These are phyloP conservation scores for Scutellaria barbata DNA, from an alignment of 257 asterid genomes.

Conservation along the genomic window DNA sequence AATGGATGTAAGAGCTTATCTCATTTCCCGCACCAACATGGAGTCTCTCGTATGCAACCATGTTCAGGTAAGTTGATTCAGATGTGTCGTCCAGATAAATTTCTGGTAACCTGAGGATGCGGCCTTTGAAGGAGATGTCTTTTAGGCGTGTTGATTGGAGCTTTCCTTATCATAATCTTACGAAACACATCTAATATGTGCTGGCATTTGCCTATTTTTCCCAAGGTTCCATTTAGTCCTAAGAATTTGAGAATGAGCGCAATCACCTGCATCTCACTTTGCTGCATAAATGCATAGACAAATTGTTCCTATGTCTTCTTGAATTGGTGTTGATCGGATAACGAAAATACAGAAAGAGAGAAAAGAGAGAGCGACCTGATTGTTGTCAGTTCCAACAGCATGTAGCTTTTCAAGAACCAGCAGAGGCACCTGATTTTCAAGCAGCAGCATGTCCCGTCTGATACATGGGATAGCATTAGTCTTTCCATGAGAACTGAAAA, in stretches of 20 bases:
- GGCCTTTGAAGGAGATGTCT: conserved; percentile 37
- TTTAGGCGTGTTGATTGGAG: not conserved
- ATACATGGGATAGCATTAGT: conserved; percentile 31
- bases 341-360: not conserved
- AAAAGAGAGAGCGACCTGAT: not conserved
- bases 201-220: not conserved
- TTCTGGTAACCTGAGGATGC: conserved; percentile 41
- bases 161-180: conserved; percentile 21
- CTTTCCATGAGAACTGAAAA: conserved; percentile 39
- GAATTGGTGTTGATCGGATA: not conserved
- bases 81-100: conserved; percentile 37
- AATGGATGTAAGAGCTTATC: conserved; percentile 46
- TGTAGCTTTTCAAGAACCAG: conserved; percentile 23
- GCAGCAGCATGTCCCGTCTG: conserved; percentile 41
- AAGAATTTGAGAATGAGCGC: not conserved
- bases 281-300: not conserved
- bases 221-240: not conserved
- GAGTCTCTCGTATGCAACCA: conserved; percentile 49
- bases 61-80: conserved; percentile 34
- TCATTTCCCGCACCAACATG: conserved; percentile 46
- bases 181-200: conserved; percentile 45
- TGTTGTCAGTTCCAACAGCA: not conserved
- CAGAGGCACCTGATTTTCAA: conserved; percentile 35
- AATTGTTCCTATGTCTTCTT: too few species aligned
- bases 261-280: not conserved